Conservation (phyloP, 2,329 filamentous ascomycete genomes). For the Fonsecaea erecta region DNA sequence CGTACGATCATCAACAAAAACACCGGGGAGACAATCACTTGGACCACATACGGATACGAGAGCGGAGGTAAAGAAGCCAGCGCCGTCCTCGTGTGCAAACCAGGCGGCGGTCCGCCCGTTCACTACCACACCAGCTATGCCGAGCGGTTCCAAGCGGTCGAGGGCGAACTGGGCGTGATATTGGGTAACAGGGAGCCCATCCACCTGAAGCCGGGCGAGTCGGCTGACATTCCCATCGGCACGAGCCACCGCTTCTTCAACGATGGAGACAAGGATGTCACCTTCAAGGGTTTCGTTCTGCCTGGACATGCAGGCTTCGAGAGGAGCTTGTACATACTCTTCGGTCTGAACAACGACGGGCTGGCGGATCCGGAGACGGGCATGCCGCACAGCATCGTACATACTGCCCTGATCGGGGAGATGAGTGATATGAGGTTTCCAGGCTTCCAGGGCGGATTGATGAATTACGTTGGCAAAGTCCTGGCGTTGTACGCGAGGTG, state of each 20-base stretch:
- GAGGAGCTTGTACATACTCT: conserved; percentile 32
- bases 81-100: conserved; percentile 23
- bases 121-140: conserved; percentile 34
- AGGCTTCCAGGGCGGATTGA: conserved; percentile 20
- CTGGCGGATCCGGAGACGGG: conserved; percentile 25
- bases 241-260: conserved; percentile 31
- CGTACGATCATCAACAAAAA: conserved; percentile 30
- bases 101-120: conserved; percentile 30
- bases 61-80: conserved; percentile 21
- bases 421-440: conserved; percentile 31
- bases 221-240: conserved; percentile 26
- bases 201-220: conserved; percentile 24
- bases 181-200: conserved; percentile 11
- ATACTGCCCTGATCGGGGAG: conserved; percentile 26
- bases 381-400: conserved; percentile 28
- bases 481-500: conserved; percentile 27
- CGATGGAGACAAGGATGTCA: conserved; percentile 25
- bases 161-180: conserved; percentile 18
- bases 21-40: conserved; percentile 26
- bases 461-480: conserved; percentile 22
- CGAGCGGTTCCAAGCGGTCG: conserved; percentile 28
- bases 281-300: conserved; percentile 21
- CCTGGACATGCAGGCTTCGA: conserved; percentile 33
- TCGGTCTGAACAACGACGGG: conserved; percentile 33
- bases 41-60: conserved; percentile 30